Evolutionary conservation across 192 early-diverging fungal genomes (phyloP), one percentile per base, ranked within the genome.

Genomic region (Mortierella alpina): DNA sequence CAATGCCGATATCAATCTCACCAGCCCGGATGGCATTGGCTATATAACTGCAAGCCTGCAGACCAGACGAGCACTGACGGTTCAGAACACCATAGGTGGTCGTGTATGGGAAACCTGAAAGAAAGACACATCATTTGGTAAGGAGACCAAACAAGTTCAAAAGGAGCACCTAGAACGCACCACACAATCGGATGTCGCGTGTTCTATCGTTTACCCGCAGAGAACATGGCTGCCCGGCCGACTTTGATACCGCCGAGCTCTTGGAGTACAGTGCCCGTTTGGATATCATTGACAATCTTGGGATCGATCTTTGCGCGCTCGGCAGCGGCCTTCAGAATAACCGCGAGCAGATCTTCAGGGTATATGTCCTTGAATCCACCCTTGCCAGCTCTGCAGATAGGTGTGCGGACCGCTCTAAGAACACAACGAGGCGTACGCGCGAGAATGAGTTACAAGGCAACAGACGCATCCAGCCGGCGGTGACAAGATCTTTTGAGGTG

Each of bases 291-390:
- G 42, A 98, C 95, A 58, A 95, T 73, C 42, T 87, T 83, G 48
- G 96, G 94, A 68, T 98, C 93, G 47, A 97, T 90, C 52, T 93
- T 91, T 64, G 93, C 92, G 61, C 92, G 84, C 59, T 92, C 90
- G 14, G 94, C 80, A 6, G 92, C 80, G 41, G 90, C 94, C 80
- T 92, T 94, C 76, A 98, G 88, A 8, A 93, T 89, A 41, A 84
- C 86, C 54, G 93, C 72, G 15, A 74, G 57, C 39, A 71, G 70
- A 65, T 82, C 85, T 66, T 88, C 87, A 50, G 93, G 91, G 17
- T 94, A 91, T 57, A 95, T 93, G 73, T 97, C 96, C 83, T 92
- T 95, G 92, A 98, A 96, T 18, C 86, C 91, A 63, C 97, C 97
- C 87, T 95, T 96, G 77, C 93, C 91, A 17, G 93, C 95, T 68